These are phyloP conservation scores for Boletus semigastroideus DNA, from an alignment of 1,284 basidiomycete genomes.

Conservation along the genomic window DNA sequence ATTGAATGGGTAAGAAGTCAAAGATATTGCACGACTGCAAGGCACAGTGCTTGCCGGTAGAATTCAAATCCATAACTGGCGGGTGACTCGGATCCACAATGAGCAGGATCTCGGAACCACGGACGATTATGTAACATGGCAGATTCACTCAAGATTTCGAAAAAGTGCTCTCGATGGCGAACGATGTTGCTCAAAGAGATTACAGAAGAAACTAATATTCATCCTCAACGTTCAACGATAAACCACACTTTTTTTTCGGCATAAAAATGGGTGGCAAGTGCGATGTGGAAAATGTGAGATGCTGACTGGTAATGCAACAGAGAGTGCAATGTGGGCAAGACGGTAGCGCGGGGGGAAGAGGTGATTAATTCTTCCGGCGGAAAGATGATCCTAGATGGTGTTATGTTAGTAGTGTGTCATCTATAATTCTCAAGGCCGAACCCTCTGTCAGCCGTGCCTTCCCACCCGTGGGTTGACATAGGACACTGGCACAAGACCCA, in stretches of 20 bases:
- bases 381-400: constrained; percentile 70
- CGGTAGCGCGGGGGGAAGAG: constrained; percentile 4
- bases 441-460: constrained; percentile 98
- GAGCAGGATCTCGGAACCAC: background rate
- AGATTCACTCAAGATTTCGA: background rate
- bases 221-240: constrained; percentile 12
- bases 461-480: constrained; percentile 99
- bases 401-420: constrained; percentile 6
- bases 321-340: background rate
- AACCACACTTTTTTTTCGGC: constrained; percentile 17
- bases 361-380: constrained; percentile 78
- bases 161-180: background rate
- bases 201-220: constrained; percentile 20
- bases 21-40: constrained; percentile 44
- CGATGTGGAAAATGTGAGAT: background rate
- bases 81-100: background rate
- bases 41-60: constrained; percentile 48
- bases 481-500: constrained; percentile 89
- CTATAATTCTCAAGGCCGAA: constrained; percentile 43
- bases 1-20: constrained; percentile 54
- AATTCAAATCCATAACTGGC: constrained; percentile 36
- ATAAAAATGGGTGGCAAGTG: constrained; percentile 4
- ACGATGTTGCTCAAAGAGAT: constrained; percentile 5
- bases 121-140: background rate
- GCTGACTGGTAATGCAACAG: constrained; percentile 7